Conservation (phyloP, 1,284 basidiomycete species). For the Sphagnurus paluster region DNA sequence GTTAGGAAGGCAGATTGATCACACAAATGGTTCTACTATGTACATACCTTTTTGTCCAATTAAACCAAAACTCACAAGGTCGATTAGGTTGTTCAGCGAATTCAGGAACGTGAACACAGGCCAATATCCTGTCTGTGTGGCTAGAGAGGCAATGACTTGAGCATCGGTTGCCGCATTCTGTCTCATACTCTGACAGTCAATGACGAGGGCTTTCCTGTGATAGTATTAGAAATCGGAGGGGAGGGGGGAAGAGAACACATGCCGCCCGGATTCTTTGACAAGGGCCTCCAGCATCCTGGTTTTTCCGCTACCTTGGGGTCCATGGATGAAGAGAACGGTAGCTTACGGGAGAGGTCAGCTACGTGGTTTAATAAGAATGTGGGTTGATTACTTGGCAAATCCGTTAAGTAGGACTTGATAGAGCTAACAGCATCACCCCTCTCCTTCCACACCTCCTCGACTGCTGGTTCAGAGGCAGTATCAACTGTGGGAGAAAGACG, state of each 20-base stretch:
- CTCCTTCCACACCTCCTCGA: slow-evolving; percentile 74
- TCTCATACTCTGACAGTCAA: slow-evolving; percentile 84
- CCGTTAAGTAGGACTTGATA: slow-evolving; percentile 70
- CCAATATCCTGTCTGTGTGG: slow-evolving; percentile 86
- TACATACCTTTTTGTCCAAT: slow-evolving; percentile 90
- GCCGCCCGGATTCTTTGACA: slow-evolving; percentile 63
- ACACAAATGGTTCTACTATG: no score
- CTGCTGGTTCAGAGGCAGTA: slow-evolving; percentile 11
- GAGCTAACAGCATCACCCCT: slow-evolving; percentile 73
- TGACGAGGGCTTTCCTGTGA: slow-evolving; percentile 65
- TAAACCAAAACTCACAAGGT: slow-evolving; percentile 89
- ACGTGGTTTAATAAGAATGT: neutral
- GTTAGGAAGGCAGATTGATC: slow-evolving; percentile 1
- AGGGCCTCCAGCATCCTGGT: slow-evolving; percentile 66
- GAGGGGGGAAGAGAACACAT: slow-evolving; percentile 20
- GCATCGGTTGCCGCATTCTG: slow-evolving; percentile 75
- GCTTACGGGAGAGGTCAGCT: slow-evolving; percentile 30
- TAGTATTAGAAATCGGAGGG: slow-evolving; percentile 1
- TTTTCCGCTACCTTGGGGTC: slow-evolving; percentile 93
- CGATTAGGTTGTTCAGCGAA: slow-evolving; percentile 84
- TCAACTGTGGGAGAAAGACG: slow-evolving; percentile 36
- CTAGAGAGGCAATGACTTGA: slow-evolving; percentile 68
- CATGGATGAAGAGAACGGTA: slow-evolving; percentile 82
- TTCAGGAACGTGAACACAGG: slow-evolving; percentile 90
- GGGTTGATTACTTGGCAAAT: slow-evolving; percentile 60